Evolutionary conservation across 108 stramenopile species (phyloP).

Genomic region (Epipyxis sp.): DNA sequence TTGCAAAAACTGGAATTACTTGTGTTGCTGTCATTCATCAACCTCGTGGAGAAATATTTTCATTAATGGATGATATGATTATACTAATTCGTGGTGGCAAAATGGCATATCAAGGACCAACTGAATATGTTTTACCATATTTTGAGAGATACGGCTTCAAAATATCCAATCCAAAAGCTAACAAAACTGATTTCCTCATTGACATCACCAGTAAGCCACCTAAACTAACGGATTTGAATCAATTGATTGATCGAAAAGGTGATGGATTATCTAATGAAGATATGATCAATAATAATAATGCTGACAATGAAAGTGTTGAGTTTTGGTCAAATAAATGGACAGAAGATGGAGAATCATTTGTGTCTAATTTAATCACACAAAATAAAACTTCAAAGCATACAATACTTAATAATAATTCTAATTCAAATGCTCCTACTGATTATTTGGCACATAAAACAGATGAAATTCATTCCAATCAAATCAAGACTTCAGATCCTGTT

Average conservation of each 20-base stretch:
- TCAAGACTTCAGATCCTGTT: too few species aligned
- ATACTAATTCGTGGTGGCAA: conserved; percentile 3
- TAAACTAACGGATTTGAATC: neutral
- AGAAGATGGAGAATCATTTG: neutral
- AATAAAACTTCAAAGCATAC: too few species aligned
- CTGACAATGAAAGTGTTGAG: neutral
- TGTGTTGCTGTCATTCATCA: conserved; percentile 36
- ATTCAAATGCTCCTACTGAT: too few species aligned
- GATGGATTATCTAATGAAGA: neutral
- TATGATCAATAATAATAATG: neutral
- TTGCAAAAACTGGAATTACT: conserved; percentile 47
- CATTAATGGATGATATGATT: conserved; percentile 28
- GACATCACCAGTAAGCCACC: conserved; percentile 1
- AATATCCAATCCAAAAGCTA: neutral
- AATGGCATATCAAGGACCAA: conserved; percentile 13
- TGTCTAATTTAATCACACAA: too few species aligned
- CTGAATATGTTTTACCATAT: neutral
- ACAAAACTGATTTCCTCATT: conserved; percentile 24
- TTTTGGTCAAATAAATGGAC: neutral
- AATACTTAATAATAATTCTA: too few species aligned
- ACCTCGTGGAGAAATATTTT: conserved; percentile 28
- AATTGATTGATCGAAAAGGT: neutral
- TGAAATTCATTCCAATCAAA: too few species aligned
- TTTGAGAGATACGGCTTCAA: neutral
- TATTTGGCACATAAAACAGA: too few species aligned